Conservation (phyloP, 768 basidiomycete species). For the Mycena indigotica region DNA sequence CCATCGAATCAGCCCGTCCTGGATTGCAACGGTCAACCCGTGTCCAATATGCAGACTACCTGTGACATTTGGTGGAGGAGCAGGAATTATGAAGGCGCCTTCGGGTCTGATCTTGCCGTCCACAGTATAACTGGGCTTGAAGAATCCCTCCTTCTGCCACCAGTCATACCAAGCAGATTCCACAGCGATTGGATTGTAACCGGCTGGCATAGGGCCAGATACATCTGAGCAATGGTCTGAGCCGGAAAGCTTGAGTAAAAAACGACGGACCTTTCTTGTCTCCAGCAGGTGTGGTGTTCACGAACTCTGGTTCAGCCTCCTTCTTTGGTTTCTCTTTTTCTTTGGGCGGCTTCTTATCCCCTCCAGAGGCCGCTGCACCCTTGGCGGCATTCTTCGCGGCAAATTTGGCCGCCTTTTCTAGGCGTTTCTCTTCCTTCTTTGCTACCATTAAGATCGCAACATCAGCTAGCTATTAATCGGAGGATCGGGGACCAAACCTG, state of each 20-base stretch:
- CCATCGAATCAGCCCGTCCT: constrained; percentile 91
- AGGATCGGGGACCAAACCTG: constrained; percentile 31
- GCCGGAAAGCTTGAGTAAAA: neutral
- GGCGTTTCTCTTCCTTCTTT: constrained; percentile 83
- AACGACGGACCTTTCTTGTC: constrained; percentile 85
- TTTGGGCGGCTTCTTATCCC: constrained; percentile 71
- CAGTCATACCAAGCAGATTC: constrained; percentile 98
- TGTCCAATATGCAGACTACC: constrained; percentile 96
- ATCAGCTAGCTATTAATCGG: neutral
- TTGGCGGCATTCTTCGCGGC: constrained; percentile 69
- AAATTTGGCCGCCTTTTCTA: constrained; percentile 78
- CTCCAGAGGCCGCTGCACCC: constrained; percentile 38
- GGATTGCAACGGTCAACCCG: constrained; percentile 87
- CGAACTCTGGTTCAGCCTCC: constrained; percentile 71
- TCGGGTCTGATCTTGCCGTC: constrained; percentile 63
- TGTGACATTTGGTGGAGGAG: constrained; percentile 96
- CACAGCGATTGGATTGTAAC: constrained; percentile 93
- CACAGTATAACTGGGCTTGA: constrained; percentile 68
- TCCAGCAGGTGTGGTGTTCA: constrained; percentile 87
- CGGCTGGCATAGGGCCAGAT: constrained; percentile 82
- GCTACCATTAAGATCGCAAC: constrained; percentile 39
- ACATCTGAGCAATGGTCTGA: constrained; percentile 56
- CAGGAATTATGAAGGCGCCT: constrained; percentile 80
- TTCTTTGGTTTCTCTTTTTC: constrained; percentile 69
- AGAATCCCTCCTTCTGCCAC: constrained; percentile 92